These are phyloP conservation scores for Candida lessepsii DNA, from an alignment of 805 yeast genomes.

Conservation along the genomic window DNA sequence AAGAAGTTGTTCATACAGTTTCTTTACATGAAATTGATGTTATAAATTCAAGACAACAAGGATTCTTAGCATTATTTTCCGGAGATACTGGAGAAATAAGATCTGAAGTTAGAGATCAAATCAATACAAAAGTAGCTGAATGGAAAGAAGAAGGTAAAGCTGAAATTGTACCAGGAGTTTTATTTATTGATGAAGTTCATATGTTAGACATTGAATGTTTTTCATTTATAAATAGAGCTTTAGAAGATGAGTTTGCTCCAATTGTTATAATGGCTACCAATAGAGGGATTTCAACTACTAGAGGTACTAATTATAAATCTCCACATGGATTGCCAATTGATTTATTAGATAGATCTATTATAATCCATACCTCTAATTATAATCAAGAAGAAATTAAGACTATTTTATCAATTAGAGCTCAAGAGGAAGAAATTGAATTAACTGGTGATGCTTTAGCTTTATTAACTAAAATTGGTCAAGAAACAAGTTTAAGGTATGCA, in stretches of 20 bases:
- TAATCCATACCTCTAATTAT: slow-evolving; percentile 82
- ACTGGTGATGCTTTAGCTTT: slow-evolving; percentile 79
- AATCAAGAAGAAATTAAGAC: slow-evolving; percentile 79
- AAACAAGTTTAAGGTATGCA: slow-evolving; percentile 89
- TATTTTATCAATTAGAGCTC: slow-evolving; percentile 84
- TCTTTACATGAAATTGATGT: slow-evolving; percentile 97
- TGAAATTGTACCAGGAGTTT: slow-evolving; percentile 94
- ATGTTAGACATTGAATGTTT: slow-evolving; percentile 98
- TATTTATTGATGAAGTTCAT: slow-evolving; percentile 97
- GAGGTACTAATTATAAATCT: slow-evolving; percentile 90
- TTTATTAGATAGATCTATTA: slow-evolving; percentile 88
- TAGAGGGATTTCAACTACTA: slow-evolving; percentile 88
- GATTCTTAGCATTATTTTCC: slow-evolving; percentile 90
- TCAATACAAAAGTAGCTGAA: slow-evolving; percentile 93
- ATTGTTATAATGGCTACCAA: slow-evolving; percentile 98
- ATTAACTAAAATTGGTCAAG: slow-evolving; percentile 85
- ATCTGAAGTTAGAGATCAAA: slow-evolving; percentile 92
- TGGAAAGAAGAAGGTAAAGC: slow-evolving; percentile 99
- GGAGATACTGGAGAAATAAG: slow-evolving; percentile 98
- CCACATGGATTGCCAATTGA: slow-evolving; percentile 99
- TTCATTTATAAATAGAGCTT: slow-evolving; percentile 91
- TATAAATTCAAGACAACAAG: slow-evolving; percentile 96
- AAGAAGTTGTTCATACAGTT: slow-evolving; percentile 96
- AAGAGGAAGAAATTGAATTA: slow-evolving; percentile 89
- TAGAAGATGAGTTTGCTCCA: slow-evolving; percentile 96